Evolutionary conservation across 495 filamentous ascomycete species (phyloP).

Genomic region (Aspergillus kassunensis): DNA sequence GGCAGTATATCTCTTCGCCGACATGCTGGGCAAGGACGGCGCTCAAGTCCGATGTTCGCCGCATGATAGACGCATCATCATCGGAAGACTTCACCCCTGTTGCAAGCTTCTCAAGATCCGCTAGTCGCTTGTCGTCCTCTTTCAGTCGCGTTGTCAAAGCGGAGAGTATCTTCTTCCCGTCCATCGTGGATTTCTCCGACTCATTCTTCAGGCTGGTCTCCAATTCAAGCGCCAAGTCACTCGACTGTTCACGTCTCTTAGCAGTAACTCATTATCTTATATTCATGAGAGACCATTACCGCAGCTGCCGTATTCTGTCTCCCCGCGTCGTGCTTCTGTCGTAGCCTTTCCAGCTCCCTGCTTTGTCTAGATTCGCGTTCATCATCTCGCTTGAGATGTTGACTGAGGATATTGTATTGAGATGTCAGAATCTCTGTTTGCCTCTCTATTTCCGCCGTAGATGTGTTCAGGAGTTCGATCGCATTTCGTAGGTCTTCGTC

Average conservation of each 20-base stretch:
- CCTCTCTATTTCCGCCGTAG: constrained; percentile 33
- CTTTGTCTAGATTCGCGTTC: constrained; percentile 21
- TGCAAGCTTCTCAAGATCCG: constrained; percentile 25
- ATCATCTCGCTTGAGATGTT: constrained; percentile 22
- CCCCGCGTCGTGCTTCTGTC: constrained; percentile 35
- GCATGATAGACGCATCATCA: constrained; percentile 28
- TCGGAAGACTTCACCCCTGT: constrained; percentile 26
- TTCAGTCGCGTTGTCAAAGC: constrained; percentile 33
- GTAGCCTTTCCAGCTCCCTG: constrained; percentile 29
- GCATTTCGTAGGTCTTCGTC: constrained; percentile 38
- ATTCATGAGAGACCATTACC: constrained; percentile 21
- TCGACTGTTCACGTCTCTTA: constrained; percentile 29
- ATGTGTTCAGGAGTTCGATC: constrained; percentile 35
- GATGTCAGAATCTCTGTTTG: constrained; percentile 29
- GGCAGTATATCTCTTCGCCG: constrained; percentile 39
- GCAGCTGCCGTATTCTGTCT: constrained; percentile 33
- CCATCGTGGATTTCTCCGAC: constrained; percentile 28
- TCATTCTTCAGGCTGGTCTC: constrained; percentile 27
- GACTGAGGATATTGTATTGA: constrained; percentile 30
- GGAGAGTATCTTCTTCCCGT: constrained; percentile 36
- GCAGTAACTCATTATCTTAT: constrained; percentile 4
- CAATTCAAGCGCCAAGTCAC: constrained; percentile 31
- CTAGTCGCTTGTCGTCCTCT: constrained; percentile 37
- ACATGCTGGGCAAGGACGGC: constrained; percentile 28
- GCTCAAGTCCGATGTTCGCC: constrained; percentile 27